Evolutionary conservation across 2,329 filamentous ascomycete genomes (phyloP), one percentile per base, ranked within the genome.

Genomic region (Penicillium brevicompactum): DNA sequence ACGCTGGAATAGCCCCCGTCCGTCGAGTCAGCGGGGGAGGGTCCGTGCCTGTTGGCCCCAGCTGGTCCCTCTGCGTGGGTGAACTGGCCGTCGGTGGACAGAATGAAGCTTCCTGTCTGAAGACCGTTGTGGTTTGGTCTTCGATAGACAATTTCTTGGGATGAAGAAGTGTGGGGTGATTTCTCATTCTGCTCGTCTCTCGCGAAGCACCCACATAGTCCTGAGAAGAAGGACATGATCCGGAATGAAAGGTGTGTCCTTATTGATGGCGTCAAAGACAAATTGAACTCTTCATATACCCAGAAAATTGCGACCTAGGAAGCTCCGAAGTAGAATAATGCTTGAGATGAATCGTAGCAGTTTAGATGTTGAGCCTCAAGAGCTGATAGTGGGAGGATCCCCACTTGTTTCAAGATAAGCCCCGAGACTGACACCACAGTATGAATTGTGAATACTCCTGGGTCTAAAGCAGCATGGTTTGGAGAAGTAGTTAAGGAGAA

Each of bases 1-100:
- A 69, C 62, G 32, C 66, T 66, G 42, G 61, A 56, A 66, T 73
- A 75, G 50, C 68, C 69, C 49, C 65, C 60, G 46, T 69, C 56
- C 13, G 65, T 57, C 13, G 58, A 59, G 60, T 62, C 60, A 60
- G 42, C 42, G n/a, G 45, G 59, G 4, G 57, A 55, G 32, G 62
- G 59, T 24, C 62, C 59, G 63, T 60, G 53, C 56, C 49, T 56
- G 11, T 42, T 34, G 47, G 22, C 43, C 22, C 46, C 56, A 22
- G 32, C 27, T 46, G 51, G 22, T 14, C 40, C 38, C 32, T 54
- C 56, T 31, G 52, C 16, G 22, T 59, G 63, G 27, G 64, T 56
- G 44, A 65, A 61, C 16, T 60, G 47, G 10, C 63, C 63, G 8
- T 59, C 45, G 9, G 16, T 46, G 2, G 56, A 62, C 49, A 65